These are phyloP conservation scores for Plasmodium malariae DNA, from an alignment of 169 alveolate genomes.

Conservation along the genomic window DNA sequence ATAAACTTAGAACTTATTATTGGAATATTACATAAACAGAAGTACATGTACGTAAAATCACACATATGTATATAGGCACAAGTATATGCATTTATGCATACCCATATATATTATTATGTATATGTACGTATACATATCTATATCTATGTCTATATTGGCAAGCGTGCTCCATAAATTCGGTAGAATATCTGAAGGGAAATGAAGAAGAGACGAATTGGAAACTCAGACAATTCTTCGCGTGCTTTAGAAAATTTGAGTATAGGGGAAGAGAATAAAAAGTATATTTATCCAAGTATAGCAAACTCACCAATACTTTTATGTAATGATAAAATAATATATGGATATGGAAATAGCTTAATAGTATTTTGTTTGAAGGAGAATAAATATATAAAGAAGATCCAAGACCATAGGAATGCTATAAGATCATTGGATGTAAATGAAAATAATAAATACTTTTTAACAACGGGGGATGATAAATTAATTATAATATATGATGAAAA, in stretches of 20 bases:
- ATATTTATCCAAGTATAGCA: conserved; percentile 61
- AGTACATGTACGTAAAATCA: too few relatives aligned
- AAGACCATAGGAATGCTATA: conserved; percentile 37
- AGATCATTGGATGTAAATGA: conserved; percentile 61
- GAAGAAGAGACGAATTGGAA: conserved; percentile 2
- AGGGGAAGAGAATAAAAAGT: conserved; percentile 35
- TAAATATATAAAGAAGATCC: conserved; percentile 40
- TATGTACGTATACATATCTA: background rate
- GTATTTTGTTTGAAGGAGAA: conserved; percentile 42
- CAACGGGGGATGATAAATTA: conserved; percentile 65
- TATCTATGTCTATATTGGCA: background rate
- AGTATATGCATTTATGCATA: too few relatives aligned
- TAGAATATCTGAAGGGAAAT: background rate
- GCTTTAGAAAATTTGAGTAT: conserved; percentile 2
- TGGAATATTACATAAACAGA: too few relatives aligned
- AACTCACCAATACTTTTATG: conserved; percentile 42
- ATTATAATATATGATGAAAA: conserved; percentile 56
- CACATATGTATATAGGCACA: too few relatives aligned
- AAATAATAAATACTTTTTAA: conserved; percentile 33
- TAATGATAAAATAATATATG: conserved; percentile 48
- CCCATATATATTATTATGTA: background rate
- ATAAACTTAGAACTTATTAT: too few relatives aligned
- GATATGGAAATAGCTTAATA: conserved; percentile 45
- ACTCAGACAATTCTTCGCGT: background rate
- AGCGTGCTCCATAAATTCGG: background rate